Conservation (phyloP, 139 green algal genomes). For the Chlorella sp. region DNA sequence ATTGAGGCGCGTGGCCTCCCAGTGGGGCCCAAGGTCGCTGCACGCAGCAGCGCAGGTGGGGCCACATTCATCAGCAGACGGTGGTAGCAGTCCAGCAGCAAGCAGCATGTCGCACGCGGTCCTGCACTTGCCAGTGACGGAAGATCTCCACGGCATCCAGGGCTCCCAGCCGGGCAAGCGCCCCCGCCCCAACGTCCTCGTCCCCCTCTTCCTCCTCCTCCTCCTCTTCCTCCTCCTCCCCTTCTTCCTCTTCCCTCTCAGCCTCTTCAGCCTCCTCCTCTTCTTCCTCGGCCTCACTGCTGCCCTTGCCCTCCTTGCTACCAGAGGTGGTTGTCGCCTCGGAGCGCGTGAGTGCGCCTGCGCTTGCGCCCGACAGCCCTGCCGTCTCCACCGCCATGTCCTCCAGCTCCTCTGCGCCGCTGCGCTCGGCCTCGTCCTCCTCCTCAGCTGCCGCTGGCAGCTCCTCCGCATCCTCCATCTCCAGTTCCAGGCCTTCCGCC, state of each 20-base stretch:
- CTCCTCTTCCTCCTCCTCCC: background rate
- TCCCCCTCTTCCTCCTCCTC: background rate
- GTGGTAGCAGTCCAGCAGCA: no score
- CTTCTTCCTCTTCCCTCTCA: background rate
- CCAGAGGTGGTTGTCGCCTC: no score
- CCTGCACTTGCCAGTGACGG: background rate
- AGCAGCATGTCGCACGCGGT: no score
- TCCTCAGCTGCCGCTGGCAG: constrained; percentile 3
- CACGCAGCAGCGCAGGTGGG: no score
- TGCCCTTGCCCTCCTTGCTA: no score
- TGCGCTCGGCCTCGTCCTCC: background rate
- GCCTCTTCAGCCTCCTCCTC: background rate
- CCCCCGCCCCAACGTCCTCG: background rate
- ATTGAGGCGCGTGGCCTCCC: no score
- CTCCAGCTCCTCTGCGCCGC: background rate
- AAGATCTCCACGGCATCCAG: background rate
- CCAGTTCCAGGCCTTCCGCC: background rate
- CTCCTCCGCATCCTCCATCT: background rate
- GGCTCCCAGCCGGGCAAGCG: background rate
- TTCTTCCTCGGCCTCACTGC: background rate
- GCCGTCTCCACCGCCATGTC: background rate
- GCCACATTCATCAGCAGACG: no score
- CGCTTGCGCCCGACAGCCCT: no score
- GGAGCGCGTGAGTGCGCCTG: no score
- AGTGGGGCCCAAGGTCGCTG: no score